Evolutionary conservation across 2,329 filamentous ascomycete species (phyloP).

Genomic region (Neonectria sp.): DNA sequence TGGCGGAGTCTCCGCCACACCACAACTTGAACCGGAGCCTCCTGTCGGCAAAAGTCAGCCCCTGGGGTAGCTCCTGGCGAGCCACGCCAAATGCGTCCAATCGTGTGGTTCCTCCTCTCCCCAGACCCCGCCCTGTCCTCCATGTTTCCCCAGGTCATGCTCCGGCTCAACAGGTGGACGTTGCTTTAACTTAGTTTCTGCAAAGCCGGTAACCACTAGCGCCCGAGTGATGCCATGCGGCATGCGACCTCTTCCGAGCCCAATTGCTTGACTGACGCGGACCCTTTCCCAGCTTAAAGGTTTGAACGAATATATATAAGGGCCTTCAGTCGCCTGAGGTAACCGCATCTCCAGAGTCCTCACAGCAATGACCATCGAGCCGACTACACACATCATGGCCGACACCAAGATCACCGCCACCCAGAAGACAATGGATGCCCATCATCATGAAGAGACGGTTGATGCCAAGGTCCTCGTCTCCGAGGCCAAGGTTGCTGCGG

Average conservation of each 20-base stretch:
- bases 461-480: constrained; percentile 47
- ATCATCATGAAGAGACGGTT: constrained; percentile 48
- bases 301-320: constrained; percentile 15
- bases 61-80: background rate
- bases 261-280: background rate
- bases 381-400: constrained; percentile 43
- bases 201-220: constrained; percentile 2
- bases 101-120: constrained; percentile 16
- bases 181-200: background rate
- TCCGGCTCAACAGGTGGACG: background rate
- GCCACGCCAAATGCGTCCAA: constrained; percentile 13
- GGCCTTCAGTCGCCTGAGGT: background rate
- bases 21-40: constrained; percentile 14
- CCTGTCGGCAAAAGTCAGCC: constrained; percentile 16
- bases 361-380: background rate
- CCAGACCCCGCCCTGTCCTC: constrained; percentile 16
- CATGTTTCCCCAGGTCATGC: constrained; percentile 25
- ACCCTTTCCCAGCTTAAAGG: background rate
- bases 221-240: constrained; percentile 11
- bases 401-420: constrained; percentile 24
- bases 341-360: background rate
- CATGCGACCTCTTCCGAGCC: background rate
- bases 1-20: constrained; percentile 24
- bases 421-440: constrained; percentile 42
- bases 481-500: constrained; percentile 59